Base-by-base conservation (phyloP, 164 flowering plant species). In the Buxus sempervirens region DNA sequence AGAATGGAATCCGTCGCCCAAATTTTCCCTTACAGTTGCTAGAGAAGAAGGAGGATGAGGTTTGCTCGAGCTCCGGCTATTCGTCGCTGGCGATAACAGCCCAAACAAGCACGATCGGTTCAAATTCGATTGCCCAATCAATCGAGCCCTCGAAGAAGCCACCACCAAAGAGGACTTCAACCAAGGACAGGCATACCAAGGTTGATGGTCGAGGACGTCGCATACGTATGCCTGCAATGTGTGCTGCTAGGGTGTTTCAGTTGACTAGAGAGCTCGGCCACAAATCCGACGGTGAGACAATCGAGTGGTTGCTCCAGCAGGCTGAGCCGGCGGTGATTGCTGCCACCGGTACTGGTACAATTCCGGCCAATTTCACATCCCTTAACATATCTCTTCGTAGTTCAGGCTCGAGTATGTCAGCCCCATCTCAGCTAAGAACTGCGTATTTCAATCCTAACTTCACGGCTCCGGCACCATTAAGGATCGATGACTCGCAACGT, bases 121-220 rank as follows among this genome's bases (percentile, higher is more conserved):
- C 74, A 22, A 65, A 28, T n/a, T 48, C 76, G 3, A 69, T 58
- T 20, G 68, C 42, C 26, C 64, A 32, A 32, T 25, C 62, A 3
- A 59, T 54, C 9, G 73, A 62, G 0, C 10, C 75, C 2, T 24
- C 79, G 9, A 85, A 82, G 76, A 85, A 86, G 77, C 77, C 85
- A 0, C 73, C 86, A 0, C 84, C 89, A 0, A 88, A 88, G 75
- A 60, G 93, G 60, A 63, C 82, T 15, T 81, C 93, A 15, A 88
- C 90, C 2, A 90, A 88, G 62, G 96, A 90, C 64, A 62, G 96
- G 13, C 96, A 90, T 77, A 90, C 92, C 7, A 90, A 90, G 66
- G 96, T 90, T 0, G 96, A 90, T 9, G 93, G 96, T 7, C 80
- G 96, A 0, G 92, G 96, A 51, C 90, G 96, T n/a, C 81, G 96